These are phyloP conservation scores for Erigeron philadelphicus DNA, from an alignment of 140 eudicot genomes.

Conservation along the genomic window DNA sequence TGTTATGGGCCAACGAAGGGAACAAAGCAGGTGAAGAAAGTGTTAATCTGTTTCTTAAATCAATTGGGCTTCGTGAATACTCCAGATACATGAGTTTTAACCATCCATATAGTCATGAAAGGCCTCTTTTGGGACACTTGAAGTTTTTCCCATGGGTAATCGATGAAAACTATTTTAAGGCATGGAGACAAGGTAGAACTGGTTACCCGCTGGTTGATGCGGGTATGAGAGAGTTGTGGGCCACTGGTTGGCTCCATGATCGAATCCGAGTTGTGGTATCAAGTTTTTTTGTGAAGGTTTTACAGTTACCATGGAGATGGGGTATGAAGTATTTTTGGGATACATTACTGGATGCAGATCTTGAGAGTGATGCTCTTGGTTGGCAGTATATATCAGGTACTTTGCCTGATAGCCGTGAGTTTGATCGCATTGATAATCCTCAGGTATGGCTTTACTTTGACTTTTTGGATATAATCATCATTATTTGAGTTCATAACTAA, in stretches of 20 bases:
- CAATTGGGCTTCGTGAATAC: slow-evolving; percentile 91
- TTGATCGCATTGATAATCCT: slow-evolving; percentile 87
- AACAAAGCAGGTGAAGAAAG: slow-evolving; percentile 92
- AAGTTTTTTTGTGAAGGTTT: slow-evolving; percentile 91
- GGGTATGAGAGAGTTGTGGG: slow-evolving; percentile 99
- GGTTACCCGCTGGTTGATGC: slow-evolving; percentile 99
- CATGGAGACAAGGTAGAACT: slow-evolving; percentile 97
- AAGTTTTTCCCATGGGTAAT: slow-evolving; percentile 92
- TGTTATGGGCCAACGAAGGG: slow-evolving; percentile 88
- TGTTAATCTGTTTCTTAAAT: slow-evolving; percentile 79
- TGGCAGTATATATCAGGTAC: slow-evolving; percentile 96
- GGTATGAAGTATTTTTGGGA: slow-evolving; percentile 99
- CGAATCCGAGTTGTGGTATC: slow-evolving; percentile 91
- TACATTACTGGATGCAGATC: slow-evolving; percentile 95
- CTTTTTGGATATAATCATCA: background rate
- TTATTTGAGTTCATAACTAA: background rate
- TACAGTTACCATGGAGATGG: slow-evolving; percentile 99
- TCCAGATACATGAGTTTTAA: slow-evolving; percentile 94
- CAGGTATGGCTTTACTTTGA: slow-evolving; percentile 47
- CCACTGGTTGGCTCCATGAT: slow-evolving; percentile 97
- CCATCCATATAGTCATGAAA: slow-evolving; percentile 91
- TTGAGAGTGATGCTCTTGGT: slow-evolving; percentile 97
- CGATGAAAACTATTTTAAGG: slow-evolving; percentile 80
- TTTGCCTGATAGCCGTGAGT: slow-evolving; percentile 86
- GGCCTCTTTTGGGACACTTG: slow-evolving; percentile 88